Conservation (phyloP, 2,329 filamentous ascomycete species). For the Lecanosticta acicola region DNA sequence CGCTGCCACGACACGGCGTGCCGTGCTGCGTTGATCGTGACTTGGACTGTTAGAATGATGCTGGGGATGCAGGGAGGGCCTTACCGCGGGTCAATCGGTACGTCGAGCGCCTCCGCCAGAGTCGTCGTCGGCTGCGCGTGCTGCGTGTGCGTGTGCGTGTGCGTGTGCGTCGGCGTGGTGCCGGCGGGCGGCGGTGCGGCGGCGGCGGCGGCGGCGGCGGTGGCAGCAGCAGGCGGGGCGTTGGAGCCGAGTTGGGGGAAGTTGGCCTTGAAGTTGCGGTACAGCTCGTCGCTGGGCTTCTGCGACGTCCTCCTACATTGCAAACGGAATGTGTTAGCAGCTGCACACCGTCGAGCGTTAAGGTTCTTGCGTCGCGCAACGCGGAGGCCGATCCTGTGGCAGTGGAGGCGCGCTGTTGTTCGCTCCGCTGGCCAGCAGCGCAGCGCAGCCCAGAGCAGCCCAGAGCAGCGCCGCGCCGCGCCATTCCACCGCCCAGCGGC, state of each 20-base stretch:
- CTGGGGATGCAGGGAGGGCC: slow-evolving; percentile 24
- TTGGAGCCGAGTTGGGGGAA: slow-evolving; percentile 64
- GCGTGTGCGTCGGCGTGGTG: slow-evolving; percentile 40
- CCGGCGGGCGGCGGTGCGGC: slow-evolving; percentile 10
- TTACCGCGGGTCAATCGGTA: slow-evolving; percentile 42
- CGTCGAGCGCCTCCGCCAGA: slow-evolving; percentile 43
- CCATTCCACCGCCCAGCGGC: no score
- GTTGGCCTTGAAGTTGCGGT: slow-evolving; percentile 74
- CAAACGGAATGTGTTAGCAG: slow-evolving; percentile 11
- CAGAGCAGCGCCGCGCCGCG: no score
- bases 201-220: slow-evolving; percentile 39
- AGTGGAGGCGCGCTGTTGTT: slow-evolving; percentile 13
- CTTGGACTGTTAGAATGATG: slow-evolving; percentile 5
- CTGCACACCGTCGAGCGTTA: slow-evolving; percentile 9
- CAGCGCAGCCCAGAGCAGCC: no score
- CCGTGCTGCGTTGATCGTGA: slow-evolving; percentile 14
- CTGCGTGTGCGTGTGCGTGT: slow-evolving; percentile 39
- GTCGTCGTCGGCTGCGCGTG: slow-evolving; percentile 37
- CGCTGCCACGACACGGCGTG: slow-evolving; percentile 10
- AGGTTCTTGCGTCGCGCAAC: slow-evolving; percentile 22
- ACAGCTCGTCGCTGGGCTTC: slow-evolving; percentile 79
- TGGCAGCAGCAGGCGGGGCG: slow-evolving; percentile 11
- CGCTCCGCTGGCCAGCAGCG: slow-evolving; percentile 3
- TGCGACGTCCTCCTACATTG: slow-evolving; percentile 54
- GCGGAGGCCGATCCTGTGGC: slow-evolving; percentile 17